phyloP scores from a whole-genome alignment of 805 yeast species.

The Cyberlindnera veronae region DNA sequence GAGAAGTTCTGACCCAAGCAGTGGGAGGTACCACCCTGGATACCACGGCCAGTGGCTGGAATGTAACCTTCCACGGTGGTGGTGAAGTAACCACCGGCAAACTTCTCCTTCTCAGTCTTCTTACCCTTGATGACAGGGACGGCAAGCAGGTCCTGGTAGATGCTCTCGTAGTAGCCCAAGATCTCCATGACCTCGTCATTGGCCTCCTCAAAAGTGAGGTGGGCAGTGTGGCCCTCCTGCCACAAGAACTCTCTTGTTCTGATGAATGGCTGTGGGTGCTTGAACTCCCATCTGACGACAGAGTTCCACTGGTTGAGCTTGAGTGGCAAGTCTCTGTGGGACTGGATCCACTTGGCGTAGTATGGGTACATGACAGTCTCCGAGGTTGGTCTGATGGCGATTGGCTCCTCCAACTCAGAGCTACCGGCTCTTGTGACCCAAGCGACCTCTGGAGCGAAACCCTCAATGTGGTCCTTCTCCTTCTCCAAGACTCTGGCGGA shows the following conservation, averaged over 20 bases:
- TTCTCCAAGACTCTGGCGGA: slow-evolving; percentile 88
- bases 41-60: slow-evolving; percentile 99
- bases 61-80: slow-evolving; percentile 96
- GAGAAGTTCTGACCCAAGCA: slow-evolving; percentile 97
- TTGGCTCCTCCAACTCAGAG: slow-evolving; percentile 94
- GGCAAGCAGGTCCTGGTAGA: slow-evolving; percentile 90
- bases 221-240: slow-evolving; percentile 99
- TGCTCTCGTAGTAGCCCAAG: slow-evolving; percentile 77
- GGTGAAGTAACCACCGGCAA: slow-evolving; percentile 96
- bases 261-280: slow-evolving; percentile 98
- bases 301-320: slow-evolving; percentile 99
- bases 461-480: slow-evolving; percentile 98
- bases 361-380: slow-evolving; percentile 99
- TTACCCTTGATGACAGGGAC: slow-evolving; percentile 95
- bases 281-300: slow-evolving; percentile 99
- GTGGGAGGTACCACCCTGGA: slow-evolving; percentile 98
- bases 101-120: slow-evolving; percentile 96
- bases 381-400: slow-evolving; percentile 98
- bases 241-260: slow-evolving; percentile 98
- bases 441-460: slow-evolving; percentile 99
- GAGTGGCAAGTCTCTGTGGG: slow-evolving; percentile 96
- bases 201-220: slow-evolving; percentile 79
- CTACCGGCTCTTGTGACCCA: slow-evolving; percentile 98
- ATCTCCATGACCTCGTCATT: slow-evolving; percentile 79
- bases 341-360: slow-evolving; percentile 98